Evolutionary conservation across 2,329 filamentous ascomycete species (phyloP).

Genomic region (Huntiella moniliformis): DNA sequence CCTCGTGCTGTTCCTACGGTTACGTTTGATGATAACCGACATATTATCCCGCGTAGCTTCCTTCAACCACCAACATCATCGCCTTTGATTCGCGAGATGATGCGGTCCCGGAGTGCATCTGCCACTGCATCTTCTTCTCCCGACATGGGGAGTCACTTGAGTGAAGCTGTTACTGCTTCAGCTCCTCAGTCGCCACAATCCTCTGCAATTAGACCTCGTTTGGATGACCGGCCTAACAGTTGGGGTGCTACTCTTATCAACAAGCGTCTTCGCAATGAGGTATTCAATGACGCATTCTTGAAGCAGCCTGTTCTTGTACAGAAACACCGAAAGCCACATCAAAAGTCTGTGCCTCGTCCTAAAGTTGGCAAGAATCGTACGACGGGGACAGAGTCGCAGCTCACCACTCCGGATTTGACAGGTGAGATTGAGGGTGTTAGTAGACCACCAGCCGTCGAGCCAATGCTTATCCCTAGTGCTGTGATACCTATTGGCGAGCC

Average conservation of each 20-base stretch:
- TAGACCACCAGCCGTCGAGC: not conserved
- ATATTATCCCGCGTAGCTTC: conserved; percentile 75
- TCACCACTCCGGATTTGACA: conserved; percentile 3
- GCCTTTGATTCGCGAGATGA: conserved; percentile 10
- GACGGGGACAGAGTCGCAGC: conserved; percentile 4
- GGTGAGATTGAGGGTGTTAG: not conserved
- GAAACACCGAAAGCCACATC: conserved; percentile 52
- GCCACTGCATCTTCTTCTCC: conserved; percentile 5
- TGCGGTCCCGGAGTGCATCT: conserved; percentile 9
- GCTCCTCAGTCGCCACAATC: conserved; percentile 14
- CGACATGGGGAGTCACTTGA: not conserved
- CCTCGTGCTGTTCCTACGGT: conserved; percentile 64
- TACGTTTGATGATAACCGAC: conserved; percentile 81
- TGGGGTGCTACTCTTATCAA: conserved; percentile 93
- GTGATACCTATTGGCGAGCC: not conserved
- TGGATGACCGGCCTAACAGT: conserved; percentile 41
- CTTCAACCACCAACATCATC: conserved; percentile 33
- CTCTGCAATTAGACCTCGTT: conserved; percentile 21
- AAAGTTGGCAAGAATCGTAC: conserved; percentile 14
- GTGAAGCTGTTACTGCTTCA: conserved; percentile 5
- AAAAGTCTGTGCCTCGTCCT: conserved; percentile 42
- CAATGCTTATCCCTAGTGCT: not conserved
- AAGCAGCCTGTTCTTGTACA: conserved; percentile 69
- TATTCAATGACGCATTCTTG: conserved; percentile 79
- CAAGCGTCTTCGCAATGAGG: conserved; percentile 68